Evolutionary conservation across 2,329 filamentous ascomycete genomes (phyloP), one percentile per base, ranked within the genome.

Genomic region (Trichoderma sp.): DNA sequence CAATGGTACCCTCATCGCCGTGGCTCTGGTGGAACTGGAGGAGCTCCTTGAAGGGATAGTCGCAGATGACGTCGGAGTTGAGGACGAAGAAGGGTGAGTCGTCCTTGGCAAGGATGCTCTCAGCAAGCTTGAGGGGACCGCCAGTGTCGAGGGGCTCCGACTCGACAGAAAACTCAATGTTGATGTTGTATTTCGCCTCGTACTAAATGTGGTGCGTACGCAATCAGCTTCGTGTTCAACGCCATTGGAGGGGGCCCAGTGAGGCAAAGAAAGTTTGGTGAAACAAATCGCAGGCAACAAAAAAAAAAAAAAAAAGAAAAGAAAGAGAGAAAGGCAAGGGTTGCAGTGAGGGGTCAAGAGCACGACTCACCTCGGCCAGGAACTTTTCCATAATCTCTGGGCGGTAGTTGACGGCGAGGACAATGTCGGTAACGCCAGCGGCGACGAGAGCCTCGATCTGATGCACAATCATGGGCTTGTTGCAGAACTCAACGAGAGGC

Each of bases 381-480:
- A 93, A 91, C 76, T 92, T 90, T 76, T 97, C 94, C 95, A 99
- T 98, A 74, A 98, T 89, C 86, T 99, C 95, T 50, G 94, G 94
- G 73, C 94, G 89, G 86, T 99, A 99, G 87, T 99, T 99, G 81
- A 99, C 95, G 70, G 95, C 94, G 68, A 99, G 89, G 67, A 99
- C 94, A 76, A 99, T 97, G 83, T 98, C 94, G 70, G 93, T 98
- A 72, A 98, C 95, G 79, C 94, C 94, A 68, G 93, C 94, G 69
- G 90, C 91, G 74, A 95, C 94, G 73, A 99, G 87, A 73, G 93
- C 93, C 84, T 97, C 93, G 75, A 99, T 92, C 83, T 99, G 94
- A 83, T 98, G 94, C 77, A 96, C 87, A 81, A 99, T 98, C 94
- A 99, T 99, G 79, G 94, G 95, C 84, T 95, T 94, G 87, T 99